Evolutionary conservation across 2,329 filamentous ascomycete species (phyloP).

Genomic region (Botryosphaeria agaves): DNA sequence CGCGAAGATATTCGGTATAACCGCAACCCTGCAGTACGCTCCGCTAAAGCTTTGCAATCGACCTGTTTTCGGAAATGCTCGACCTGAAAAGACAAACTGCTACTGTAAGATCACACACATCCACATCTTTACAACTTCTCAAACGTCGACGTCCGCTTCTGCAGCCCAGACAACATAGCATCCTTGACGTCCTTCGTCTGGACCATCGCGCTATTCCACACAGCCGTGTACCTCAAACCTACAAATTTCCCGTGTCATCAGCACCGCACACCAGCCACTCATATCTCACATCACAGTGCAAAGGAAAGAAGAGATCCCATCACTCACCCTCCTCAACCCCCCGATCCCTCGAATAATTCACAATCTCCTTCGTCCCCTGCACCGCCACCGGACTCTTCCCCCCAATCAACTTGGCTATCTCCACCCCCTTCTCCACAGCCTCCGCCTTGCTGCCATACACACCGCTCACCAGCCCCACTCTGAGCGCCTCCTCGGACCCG

Average conservation of each 20-base stretch:
- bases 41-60: too few relatives aligned
- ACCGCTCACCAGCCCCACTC: slow-evolving; percentile 52
- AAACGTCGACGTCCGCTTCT: slow-evolving; percentile 67
- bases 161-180: slow-evolving; percentile 58
- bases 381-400: slow-evolving; percentile 77
- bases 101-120: too few relatives aligned
- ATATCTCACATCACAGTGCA: background rate
- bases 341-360: slow-evolving; percentile 70
- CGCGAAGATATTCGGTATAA: too few relatives aligned
- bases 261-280: background rate
- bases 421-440: slow-evolving; percentile 43
- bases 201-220: slow-evolving; percentile 75
- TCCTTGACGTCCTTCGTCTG: slow-evolving; percentile 63
- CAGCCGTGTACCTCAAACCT: slow-evolving; percentile 64
- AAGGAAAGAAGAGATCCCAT: too few relatives aligned
- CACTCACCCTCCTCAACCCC: slow-evolving; percentile 57
- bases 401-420: slow-evolving; percentile 48
- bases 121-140: slow-evolving; percentile 48
- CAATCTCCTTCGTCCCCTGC: slow-evolving; percentile 69
- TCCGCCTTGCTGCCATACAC: slow-evolving; percentile 44
- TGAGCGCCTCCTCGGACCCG: slow-evolving; percentile 46
- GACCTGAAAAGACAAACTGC: too few relatives aligned
- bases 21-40: too few relatives aligned
- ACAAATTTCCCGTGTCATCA: slow-evolving; percentile 2
- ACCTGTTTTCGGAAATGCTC: too few relatives aligned